phyloP scores from a whole-genome alignment of 768 basidiomycete species.

The Mycena olivaceomarginata region DNA sequence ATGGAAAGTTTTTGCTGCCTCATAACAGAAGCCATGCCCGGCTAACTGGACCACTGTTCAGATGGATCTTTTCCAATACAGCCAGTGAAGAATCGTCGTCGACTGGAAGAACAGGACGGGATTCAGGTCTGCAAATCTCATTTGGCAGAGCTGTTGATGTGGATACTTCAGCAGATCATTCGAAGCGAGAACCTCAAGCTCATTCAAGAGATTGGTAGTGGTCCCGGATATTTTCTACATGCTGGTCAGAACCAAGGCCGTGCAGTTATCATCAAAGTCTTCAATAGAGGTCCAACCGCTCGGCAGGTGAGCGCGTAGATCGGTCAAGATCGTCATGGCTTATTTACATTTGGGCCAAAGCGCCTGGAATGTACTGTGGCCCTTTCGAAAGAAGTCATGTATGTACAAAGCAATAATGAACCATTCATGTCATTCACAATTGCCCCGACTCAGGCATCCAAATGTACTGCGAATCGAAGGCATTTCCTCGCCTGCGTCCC shows the following conservation, averaged over 20 bases:
- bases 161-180: neutral
- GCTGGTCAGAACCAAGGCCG: too few relatives aligned
- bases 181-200: neutral
- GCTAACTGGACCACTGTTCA: neutral
- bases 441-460: neutral
- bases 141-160: neutral
- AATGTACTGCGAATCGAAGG: neutral
- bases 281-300: neutral
- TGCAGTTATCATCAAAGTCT: too few relatives aligned
- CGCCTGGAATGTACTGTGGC: neutral
- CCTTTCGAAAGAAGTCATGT: neutral
- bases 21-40: neutral
- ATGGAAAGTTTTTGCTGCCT: constrained; percentile 2
- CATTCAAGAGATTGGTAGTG: too few relatives aligned
- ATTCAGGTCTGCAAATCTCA: neutral
- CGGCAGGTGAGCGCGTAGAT: neutral
- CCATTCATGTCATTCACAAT: neutral
- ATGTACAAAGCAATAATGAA: neutral
- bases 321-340: neutral
- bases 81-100: neutral
- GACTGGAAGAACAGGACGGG: neutral
- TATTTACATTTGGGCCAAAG: neutral
- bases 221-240: too few relatives aligned
- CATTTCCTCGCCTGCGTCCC: neutral
- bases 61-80: constrained; percentile 2